phyloP scores from a whole-genome alignment of 306 rosid species.

The Albizia julibrissin region DNA sequence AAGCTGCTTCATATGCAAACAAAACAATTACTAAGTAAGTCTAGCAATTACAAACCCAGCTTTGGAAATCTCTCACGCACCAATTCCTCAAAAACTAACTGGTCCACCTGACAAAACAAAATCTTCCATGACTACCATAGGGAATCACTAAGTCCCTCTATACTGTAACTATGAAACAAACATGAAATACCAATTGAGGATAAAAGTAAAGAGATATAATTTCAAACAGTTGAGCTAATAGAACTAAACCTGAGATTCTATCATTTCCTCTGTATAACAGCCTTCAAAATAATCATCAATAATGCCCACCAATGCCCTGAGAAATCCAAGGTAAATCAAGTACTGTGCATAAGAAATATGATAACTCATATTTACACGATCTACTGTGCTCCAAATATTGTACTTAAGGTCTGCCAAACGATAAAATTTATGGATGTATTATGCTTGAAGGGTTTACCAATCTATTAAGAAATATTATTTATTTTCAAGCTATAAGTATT shows the following conservation, averaged over 20 bases:
- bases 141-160: constrained; percentile 17
- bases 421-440: constrained; percentile 18
- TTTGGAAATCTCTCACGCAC: constrained; percentile 68
- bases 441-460: constrained; percentile 5
- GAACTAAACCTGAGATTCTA: constrained; percentile 82
- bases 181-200: constrained; percentile 17
- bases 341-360: constrained; percentile 5
- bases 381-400: constrained; percentile 6
- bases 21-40: constrained; percentile 27
- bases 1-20: constrained; percentile 32
- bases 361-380: constrained; percentile 23
- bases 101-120: constrained; percentile 59
- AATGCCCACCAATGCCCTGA: constrained; percentile 85
- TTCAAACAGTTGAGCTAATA: constrained; percentile 18
- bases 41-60: constrained; percentile 50
- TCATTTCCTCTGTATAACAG: constrained; percentile 90
- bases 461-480: constrained; percentile 13
- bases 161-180: constrained; percentile 15
- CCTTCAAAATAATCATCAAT: constrained; percentile 91
- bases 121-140: constrained; percentile 16
- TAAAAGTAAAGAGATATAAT: constrained; percentile 29
- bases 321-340: constrained; percentile 32
- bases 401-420: constrained; percentile 16
- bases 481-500: not conserved
- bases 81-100: constrained; percentile 70